Conservation (phyloP, 495 filamentous ascomycete species). For the Neurospora africana region DNA sequence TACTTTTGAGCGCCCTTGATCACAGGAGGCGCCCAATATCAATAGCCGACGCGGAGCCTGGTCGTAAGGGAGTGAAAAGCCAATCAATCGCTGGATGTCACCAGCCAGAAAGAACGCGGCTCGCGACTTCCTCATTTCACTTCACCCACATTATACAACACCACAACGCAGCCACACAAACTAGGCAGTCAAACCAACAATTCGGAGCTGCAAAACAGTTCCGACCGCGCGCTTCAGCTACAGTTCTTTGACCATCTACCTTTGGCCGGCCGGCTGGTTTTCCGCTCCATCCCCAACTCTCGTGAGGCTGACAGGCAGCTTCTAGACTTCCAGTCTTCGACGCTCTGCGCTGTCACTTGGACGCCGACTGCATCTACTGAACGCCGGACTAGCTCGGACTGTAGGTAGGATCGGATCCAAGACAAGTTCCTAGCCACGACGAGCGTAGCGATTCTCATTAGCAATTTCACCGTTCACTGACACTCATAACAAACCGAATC, state of each 20-base stretch:
- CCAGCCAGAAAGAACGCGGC: background rate
- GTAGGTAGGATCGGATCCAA: background rate
- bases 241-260: background rate
- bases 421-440: background rate
- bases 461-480: background rate
- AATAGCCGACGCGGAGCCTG: background rate
- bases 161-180: background rate
- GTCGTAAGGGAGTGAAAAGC: background rate
- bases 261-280: background rate
- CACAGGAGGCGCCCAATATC: background rate
- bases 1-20: background rate
- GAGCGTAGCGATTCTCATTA: background rate
- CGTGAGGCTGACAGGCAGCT: background rate
- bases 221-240: background rate
- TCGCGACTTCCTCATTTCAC: background rate
- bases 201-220: background rate
- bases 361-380: background rate
- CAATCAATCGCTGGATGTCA: background rate
- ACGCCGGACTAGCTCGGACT: background rate
- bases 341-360: background rate
- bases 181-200: background rate
- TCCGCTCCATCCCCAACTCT: background rate
- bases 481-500: background rate
- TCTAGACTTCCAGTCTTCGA: background rate
- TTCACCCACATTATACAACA: background rate